Evolutionary conservation across 257 asterid species (phyloP), one percentile per base, ranked within the genome.

Genomic region (Schizonepeta tenuifolia): DNA sequence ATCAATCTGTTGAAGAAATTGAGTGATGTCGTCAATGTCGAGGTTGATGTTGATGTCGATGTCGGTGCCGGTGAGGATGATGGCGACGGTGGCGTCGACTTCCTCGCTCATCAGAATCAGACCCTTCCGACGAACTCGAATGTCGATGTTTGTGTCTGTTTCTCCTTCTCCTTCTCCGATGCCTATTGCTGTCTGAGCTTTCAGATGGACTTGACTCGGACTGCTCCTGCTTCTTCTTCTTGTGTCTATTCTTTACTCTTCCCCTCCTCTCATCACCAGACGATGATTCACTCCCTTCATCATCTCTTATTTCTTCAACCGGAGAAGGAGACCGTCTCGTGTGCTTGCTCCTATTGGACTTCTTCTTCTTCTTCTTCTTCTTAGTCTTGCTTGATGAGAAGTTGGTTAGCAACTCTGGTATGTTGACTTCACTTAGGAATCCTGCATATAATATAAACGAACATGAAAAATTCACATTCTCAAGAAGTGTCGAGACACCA

Each of bases 321-420:
- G 77, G 76, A 7, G 82, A 76, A 47, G 88, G 75, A 10, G 86
- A 79, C 58, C 71, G 77, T 81, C 81, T 83, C 64, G 56, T 86
- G 41, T 74, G 87, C 77, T 84, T 86, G 77, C 86, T 86, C 86
- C 86, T 90, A 17, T 53, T 81, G 4, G 87, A 75, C 41, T 57
- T 57, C 84, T 80, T 80, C 64, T 41, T 81, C 77, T 76, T 86
- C 64, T 60, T 81, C 76, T 82, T 86, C 80, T 79, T 90, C 12
- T n/a, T n/a, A n/a, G 79, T 73, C 75, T 87, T 85, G 78, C 80
- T 79, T 40, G 91, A 82, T 46, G 87, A 63, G 26, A 89, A 76
- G 79, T 84, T 84, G 67, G 87, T 78, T 47, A 94, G 82, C 81
- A 94, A 70, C 53, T 87, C 97, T 0, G 99, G 95, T 53, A 94